phyloP scores from a whole-genome alignment of 208 protist genomes.

The Leishmania gerbilli region DNA sequence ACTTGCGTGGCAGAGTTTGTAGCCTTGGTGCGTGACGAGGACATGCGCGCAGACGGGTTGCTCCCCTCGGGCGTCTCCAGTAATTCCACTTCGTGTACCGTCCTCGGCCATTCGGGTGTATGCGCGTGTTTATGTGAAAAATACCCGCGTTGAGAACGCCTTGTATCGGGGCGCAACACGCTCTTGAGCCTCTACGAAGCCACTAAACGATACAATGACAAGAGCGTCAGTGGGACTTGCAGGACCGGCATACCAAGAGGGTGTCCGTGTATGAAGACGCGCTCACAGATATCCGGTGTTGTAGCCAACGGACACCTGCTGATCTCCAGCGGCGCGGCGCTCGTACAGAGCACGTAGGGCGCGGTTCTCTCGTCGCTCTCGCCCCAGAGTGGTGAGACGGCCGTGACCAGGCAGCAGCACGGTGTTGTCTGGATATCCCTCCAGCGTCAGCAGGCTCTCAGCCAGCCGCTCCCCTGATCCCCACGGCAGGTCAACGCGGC shows the following conservation, averaged over 20 bases:
- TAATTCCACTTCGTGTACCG: background rate
- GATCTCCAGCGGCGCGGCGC: conserved; percentile 55
- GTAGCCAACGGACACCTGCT: conserved; percentile 75
- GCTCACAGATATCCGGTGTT: conserved; percentile 83
- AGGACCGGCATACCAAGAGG: background rate
- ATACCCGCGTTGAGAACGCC: background rate
- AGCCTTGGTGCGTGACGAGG: background rate
- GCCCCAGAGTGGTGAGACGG: conserved; percentile 81
- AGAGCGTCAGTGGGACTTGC: background rate
- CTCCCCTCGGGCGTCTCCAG: background rate
- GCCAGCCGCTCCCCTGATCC: conserved; percentile 77
- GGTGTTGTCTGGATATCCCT: conserved; percentile 79
- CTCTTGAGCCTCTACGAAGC: background rate
- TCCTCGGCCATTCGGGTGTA: background rate
- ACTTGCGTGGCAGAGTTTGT: background rate
- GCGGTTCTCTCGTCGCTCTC: conserved; percentile 77
- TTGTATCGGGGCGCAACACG: background rate
- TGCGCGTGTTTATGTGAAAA: background rate
- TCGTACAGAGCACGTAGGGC: conserved; percentile 78
- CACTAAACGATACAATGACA: background rate
- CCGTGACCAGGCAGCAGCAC: conserved; percentile 88
- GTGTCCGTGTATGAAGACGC: background rate
- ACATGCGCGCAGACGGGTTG: background rate
- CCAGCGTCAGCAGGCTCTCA: conserved; percentile 77
- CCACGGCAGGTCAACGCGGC: conserved; percentile 88